Conservation (phyloP, 345 rosid species). For the Eucalyptus erythrocorys region DNA sequence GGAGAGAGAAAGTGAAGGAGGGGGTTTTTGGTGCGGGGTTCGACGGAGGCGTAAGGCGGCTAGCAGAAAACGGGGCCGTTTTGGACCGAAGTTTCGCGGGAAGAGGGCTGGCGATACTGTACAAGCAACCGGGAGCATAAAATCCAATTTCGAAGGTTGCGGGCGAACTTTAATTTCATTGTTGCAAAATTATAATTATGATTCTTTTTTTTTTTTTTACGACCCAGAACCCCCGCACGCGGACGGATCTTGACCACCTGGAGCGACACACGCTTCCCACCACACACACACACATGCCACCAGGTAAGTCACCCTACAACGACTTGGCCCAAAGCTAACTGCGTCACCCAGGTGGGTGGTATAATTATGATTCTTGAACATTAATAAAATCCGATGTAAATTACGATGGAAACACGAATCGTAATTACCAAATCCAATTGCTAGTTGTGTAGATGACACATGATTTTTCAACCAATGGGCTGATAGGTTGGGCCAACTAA, state of each 20-base stretch:
- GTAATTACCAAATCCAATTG: neutral
- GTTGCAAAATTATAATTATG: no score
- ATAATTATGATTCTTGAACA: neutral
- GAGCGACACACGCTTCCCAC: no score
- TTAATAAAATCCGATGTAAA: no score
- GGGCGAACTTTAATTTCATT: neutral
- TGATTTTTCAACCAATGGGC: neutral
- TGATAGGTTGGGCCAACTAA: neutral
- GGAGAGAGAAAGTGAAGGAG: neutral
- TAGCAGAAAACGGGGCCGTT: neutral
- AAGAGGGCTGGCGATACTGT: neutral
- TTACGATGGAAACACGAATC: no score
- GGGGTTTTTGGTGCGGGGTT: neutral
- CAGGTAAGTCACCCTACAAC: no score
- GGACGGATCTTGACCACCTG: no score
- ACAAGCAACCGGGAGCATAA: neutral
- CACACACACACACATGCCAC: no score
- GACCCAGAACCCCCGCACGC: no score
- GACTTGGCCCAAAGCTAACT: no score
- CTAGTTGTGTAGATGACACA: accelerated
- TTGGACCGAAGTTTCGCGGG: neutral
- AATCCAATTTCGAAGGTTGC: neutral
- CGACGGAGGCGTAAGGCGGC: neutral
- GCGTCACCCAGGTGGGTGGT: no score
- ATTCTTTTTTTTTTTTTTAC: no score